phyloP scores from a whole-genome alignment of 2,329 filamentous ascomycete genomes.

The Lachnellula subtilissima region DNA sequence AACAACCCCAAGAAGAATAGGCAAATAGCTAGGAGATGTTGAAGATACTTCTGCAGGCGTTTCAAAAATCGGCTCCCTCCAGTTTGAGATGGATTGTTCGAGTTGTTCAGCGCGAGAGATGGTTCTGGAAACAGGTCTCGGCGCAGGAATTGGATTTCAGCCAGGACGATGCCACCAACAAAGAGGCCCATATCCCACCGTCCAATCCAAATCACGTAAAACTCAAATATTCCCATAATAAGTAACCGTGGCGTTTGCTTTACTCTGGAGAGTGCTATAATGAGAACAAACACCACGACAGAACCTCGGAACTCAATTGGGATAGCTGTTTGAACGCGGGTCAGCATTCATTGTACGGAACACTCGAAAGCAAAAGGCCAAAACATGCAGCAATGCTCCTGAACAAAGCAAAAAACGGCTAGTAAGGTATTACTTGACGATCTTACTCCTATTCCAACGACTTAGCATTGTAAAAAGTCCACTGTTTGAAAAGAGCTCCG shows the following conservation, averaged over 20 bases:
- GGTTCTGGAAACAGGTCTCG: background rate
- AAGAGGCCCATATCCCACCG: slow-evolving; percentile 18
- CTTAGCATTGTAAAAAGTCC: no score
- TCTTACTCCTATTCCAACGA: background rate
- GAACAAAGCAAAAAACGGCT: background rate
- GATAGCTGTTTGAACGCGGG: slow-evolving; percentile 6
- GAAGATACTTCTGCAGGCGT: background rate
- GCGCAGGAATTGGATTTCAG: slow-evolving; percentile 7
- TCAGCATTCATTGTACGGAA: slow-evolving; percentile 9
- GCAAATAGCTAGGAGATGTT: background rate
- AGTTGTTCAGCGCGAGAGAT: background rate
- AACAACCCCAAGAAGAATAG: slow-evolving; percentile 1
- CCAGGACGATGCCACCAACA: slow-evolving; percentile 12
- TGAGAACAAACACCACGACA: slow-evolving; percentile 12
- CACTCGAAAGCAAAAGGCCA: background rate
- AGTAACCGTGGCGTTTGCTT: slow-evolving; percentile 1
- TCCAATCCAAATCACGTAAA: slow-evolving; percentile 5
- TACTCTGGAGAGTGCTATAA: slow-evolving; percentile 13
- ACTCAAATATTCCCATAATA: slow-evolving; percentile 1
- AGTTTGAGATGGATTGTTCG: background rate
- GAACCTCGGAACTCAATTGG: slow-evolving; percentile 21
- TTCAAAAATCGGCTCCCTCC: background rate
- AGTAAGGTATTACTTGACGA: background rate
- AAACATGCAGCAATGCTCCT: background rate
- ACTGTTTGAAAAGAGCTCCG: no score